Percentiles rank a stretch among this genome's conserved stretches.
These are phyloP conservation scores for Rhytidiadelphus loreus DNA, from an alignment of 225 moss, liverwort and hornwort genomes.

Conservation along the genomic window DNA sequence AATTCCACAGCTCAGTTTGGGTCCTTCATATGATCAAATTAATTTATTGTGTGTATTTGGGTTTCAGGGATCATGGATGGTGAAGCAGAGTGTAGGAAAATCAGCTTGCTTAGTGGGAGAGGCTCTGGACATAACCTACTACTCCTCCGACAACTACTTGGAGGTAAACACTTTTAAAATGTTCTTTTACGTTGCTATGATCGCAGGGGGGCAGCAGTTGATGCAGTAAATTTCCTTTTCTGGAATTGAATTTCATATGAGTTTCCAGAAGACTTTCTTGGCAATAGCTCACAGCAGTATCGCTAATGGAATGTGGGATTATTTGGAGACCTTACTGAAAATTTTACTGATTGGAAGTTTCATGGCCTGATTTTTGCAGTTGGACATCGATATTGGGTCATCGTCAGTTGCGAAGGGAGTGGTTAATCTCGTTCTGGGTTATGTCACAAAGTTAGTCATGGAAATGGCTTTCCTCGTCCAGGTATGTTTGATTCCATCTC, in stretches of 20 bases:
- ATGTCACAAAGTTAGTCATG: slow-evolving; percentile 74
- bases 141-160: slow-evolving; percentile 52
- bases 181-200: background rate
- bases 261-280: background rate
- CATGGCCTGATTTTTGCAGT: slow-evolving; percentile 28
- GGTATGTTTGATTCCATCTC: slow-evolving; percentile 17
- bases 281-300: background rate
- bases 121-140: slow-evolving; percentile 77
- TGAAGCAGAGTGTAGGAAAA: slow-evolving; percentile 95
- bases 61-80: slow-evolving; percentile 88
- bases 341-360: background rate
- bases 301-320: background rate
- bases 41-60: background rate
- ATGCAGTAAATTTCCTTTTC: background rate
- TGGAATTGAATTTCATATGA: background rate
- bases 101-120: slow-evolving; percentile 93
- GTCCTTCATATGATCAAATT: background rate
- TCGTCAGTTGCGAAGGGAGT: slow-evolving; percentile 95
- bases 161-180: slow-evolving; percentile 40
- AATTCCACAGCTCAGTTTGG: background rate
- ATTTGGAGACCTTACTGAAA: background rate
- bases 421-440: slow-evolving; percentile 76
- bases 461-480: slow-evolving; percentile 97
- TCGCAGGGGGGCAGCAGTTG: background rate
- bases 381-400: slow-evolving; percentile 94